Conservation (phyloP, 1,139 yeast species). For the Candida sanyaensis region DNA sequence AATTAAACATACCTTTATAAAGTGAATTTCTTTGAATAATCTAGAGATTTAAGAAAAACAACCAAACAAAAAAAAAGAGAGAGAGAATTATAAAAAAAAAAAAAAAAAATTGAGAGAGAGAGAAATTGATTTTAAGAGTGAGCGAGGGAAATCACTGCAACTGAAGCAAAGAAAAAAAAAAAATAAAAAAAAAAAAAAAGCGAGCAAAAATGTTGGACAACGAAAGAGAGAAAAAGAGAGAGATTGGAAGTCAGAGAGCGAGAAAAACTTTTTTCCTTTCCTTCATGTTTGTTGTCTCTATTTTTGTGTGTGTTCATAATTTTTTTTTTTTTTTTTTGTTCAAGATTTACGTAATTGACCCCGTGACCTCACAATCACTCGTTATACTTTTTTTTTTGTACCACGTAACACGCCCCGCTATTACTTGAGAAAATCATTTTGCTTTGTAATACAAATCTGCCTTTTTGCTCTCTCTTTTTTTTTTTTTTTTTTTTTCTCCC, state of each 20-base stretch:
- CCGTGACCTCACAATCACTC: too few relatives aligned
- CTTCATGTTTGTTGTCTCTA: neutral
- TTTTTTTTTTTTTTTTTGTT: too few relatives aligned
- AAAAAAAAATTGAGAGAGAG: neutral
- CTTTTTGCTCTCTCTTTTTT: too few relatives aligned
- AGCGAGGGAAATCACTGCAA: neutral
- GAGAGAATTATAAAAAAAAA: conserved; percentile 3
- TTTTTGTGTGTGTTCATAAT: neutral
- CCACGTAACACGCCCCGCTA: too few relatives aligned
- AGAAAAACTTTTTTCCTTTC: neutral
- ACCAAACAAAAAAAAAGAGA: conserved; percentile 4
- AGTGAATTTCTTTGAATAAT: conserved; percentile 7
- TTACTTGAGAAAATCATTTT: too few relatives aligned
- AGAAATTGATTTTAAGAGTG: neutral
- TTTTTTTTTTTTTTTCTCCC: too few relatives aligned
- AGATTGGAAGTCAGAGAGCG: neutral
- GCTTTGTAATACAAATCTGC: too few relatives aligned
- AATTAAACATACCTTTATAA: conserved; percentile 5
- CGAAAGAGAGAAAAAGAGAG: conserved; percentile 5
- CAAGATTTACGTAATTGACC: too few relatives aligned
- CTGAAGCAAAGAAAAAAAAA: too few relatives aligned
- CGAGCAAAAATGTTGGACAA: conserved; percentile 6
- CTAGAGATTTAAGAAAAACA: conserved; percentile 2
- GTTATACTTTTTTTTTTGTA: too few relatives aligned
- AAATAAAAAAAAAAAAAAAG: neutral